Base-by-base conservation (phyloP, 2,329 filamentous ascomycete genomes). In the Periconia macrospinosa region DNA sequence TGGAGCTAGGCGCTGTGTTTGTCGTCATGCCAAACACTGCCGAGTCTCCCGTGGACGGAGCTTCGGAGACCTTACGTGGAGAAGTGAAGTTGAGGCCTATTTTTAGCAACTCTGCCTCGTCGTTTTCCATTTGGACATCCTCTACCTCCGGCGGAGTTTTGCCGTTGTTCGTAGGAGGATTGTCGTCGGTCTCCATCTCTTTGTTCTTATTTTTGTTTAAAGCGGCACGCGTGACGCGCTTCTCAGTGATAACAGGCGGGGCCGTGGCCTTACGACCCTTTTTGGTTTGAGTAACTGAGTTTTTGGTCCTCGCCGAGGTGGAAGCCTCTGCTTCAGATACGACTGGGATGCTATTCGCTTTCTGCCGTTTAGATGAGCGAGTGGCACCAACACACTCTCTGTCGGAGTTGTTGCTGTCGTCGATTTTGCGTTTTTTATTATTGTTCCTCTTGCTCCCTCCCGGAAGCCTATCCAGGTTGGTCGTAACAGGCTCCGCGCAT, bases 401-500 rank as follows among this genome's bases (percentile, higher is more conserved):
- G 33, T 5, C 11, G 15, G 33, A n/a, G 11, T n/a, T 37, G 3
- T 10, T n/a, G 3, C 3, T 5, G 11, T 6, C 33, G 5, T 37
- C 11, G 11, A 3, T 3, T n/a, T 37, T 37, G 33, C 55, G 65
- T 45, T 62, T n/a, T n/a, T n/a, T n/a, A n/a, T n/a, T 65, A n/a
- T 62, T 56, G 41, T 66, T 68, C 18, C 50, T 54, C 11, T 37
- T 37, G 33, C 51, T 56, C 23, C 45, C 53, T 19, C 62, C 56
- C 20, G 65, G 63, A 11, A 64, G 52, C 43, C 53, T 56, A 47
- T 66, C 63, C 23, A 67, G 47, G 9, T 58, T 67, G 2, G 63
- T 61, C 8, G 46, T 41, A 13, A 65, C 48, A 2, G 59, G 50
- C 13, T 65, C 61, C 18, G 63, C 56, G 44, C 62, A 58, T 11